These are phyloP conservation scores for Achlya hypogyna DNA, from an alignment of 352 stramenopile genomes.

Conservation along the genomic window DNA sequence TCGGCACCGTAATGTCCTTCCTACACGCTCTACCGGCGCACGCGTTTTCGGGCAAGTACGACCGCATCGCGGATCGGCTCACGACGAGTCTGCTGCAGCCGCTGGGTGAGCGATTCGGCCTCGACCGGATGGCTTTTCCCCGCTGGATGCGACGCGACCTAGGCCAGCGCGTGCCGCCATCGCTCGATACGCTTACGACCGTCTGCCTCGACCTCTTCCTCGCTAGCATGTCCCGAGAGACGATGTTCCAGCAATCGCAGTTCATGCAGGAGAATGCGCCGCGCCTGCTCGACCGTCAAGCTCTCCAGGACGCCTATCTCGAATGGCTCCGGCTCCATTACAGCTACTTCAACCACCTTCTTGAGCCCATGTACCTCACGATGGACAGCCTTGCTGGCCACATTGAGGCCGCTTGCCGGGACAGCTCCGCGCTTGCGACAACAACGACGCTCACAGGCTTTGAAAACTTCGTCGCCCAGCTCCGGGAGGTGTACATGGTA, in stretches of 20 bases:
- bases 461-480: slow-evolving; percentile 16
- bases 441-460: slow-evolving; percentile 5
- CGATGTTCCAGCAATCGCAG: background rate
- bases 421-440: background rate
- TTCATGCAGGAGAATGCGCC: background rate
- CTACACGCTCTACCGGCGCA: background rate
- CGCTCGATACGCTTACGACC: background rate
- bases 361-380: slow-evolving; percentile 1
- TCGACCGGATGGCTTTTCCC: background rate
- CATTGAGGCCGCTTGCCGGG: background rate
- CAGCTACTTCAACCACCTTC: background rate
- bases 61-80: background rate
- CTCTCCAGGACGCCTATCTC: slow-evolving; percentile 1
- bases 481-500: slow-evolving; percentile 19
- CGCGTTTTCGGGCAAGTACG: background rate
- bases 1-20: background rate
- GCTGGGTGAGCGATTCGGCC: background rate
- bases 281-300: slow-evolving; percentile 3
- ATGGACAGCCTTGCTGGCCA: background rate
- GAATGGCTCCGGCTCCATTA: slow-evolving; percentile 1
- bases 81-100: background rate
- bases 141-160: background rate
- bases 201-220: slow-evolving; percentile 16
- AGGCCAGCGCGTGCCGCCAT: background rate
- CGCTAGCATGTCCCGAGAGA: background rate